Evolutionary conservation across 116 monocot species (phyloP).

Genomic region (Zostera marina): DNA sequence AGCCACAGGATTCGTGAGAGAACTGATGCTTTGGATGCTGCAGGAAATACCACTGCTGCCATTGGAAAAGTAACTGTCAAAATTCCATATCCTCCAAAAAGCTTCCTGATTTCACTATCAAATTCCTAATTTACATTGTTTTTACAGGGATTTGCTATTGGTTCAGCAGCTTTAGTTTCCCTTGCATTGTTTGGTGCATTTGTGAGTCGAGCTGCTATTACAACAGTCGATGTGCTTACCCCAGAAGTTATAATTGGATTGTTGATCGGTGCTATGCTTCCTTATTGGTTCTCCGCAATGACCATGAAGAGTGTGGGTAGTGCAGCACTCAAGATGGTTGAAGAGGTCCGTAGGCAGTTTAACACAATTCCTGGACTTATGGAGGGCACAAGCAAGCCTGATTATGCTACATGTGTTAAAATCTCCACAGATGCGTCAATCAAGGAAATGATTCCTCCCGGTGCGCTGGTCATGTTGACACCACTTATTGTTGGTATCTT

Average conservation of each 20-base stretch:
- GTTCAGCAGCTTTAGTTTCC: conserved; percentile 13
- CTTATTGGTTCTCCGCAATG: conserved; percentile 25
- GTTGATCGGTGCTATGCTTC: conserved; percentile 16
- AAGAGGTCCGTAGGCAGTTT: conserved; percentile 22
- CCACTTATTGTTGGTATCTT: conserved; percentile 23
- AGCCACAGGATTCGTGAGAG: conserved; percentile 32
- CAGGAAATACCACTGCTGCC: conserved; percentile 58
- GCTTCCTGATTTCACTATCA: no score
- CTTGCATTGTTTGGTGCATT: conserved; percentile 18
- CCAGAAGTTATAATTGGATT: conserved; percentile 13
- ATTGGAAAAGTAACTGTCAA: conserved; percentile 12
- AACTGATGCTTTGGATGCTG: conserved; percentile 32
- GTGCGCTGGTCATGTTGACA: conserved; percentile 25
- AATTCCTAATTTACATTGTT: no score
- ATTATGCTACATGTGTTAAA: conserved; percentile 25
- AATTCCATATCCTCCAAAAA: no score
- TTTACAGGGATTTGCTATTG: conserved; percentile 12
- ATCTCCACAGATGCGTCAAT: conserved; percentile 36
- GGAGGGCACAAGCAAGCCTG: conserved; percentile 22
- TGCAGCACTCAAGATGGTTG: conserved; percentile 24
- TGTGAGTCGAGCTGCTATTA: conserved; percentile 12
- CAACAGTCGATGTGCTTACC: conserved; percentile 12
- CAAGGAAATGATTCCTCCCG: conserved; percentile 29
- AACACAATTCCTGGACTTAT: conserved; percentile 25
- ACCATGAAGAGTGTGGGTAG: conserved; percentile 26